phyloP scores from a whole-genome alignment of 2,329 filamentous ascomycete species.

The Trichoderma pleuroti region DNA sequence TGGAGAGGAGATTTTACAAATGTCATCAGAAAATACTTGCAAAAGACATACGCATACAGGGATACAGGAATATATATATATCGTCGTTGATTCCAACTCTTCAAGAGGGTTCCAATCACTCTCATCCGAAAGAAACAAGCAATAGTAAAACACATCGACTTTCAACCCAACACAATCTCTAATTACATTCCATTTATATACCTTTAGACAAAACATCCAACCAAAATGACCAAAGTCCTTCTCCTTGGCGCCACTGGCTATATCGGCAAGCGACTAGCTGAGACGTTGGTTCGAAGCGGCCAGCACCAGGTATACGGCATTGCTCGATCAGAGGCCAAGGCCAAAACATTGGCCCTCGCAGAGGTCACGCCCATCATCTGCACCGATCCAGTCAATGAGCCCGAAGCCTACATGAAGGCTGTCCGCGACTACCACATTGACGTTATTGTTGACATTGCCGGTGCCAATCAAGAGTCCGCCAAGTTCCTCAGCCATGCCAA shows the following conservation, averaged over 20 bases:
- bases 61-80: neutral
- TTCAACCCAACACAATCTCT: neutral
- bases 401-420: constrained; percentile 3
- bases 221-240: constrained; percentile 19
- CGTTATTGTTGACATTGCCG: constrained; percentile 18
- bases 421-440: constrained; percentile 17
- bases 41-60: neutral
- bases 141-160: neutral
- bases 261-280: constrained; percentile 17
- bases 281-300: constrained; percentile 16
- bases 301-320: constrained; percentile 18
- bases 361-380: constrained; percentile 19
- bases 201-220: neutral
- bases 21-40: neutral
- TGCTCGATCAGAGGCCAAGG: constrained; percentile 17
- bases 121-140: neutral
- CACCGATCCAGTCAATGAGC: constrained; percentile 19
- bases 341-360: constrained; percentile 17
- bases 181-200: neutral
- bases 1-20: neutral
- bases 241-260: constrained; percentile 20
- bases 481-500: constrained; percentile 18
- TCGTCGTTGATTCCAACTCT: neutral
- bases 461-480: constrained; percentile 7
- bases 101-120: neutral